A percentile compares a stretch with the other conserved stretches of the same genome.
phyloP scores from a whole-genome alignment of 169 alveolate genomes.

The Plasmodium ovale region DNA sequence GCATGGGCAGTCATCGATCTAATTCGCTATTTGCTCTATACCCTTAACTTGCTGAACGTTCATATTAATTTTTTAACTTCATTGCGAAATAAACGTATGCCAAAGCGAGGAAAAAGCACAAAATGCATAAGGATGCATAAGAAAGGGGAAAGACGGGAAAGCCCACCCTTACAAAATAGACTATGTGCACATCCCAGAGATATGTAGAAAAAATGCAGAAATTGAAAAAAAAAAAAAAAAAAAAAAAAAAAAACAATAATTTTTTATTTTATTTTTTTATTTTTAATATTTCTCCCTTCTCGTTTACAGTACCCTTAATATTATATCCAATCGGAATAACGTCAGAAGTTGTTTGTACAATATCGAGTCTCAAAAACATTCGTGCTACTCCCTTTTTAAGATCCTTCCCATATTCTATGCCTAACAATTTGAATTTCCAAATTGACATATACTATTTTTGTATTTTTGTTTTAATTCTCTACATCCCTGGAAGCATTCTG shows the following conservation, averaged over 20 bases:
- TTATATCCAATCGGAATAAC: constrained; percentile 70
- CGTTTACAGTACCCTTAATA: constrained; percentile 49
- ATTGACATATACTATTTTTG: constrained; percentile 71
- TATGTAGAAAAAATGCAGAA: too few species aligned
- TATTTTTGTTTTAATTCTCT: constrained; percentile 47
- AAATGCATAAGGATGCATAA: background rate
- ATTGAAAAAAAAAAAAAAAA: too few species aligned
- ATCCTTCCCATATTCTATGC: constrained; percentile 72
- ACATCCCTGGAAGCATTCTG: constrained; percentile 66
- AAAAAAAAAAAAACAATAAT: too few species aligned
- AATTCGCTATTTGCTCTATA: constrained; percentile 56
- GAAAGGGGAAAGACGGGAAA: background rate
- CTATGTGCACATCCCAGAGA: too few species aligned
- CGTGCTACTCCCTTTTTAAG: constrained; percentile 50
- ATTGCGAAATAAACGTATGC: constrained; percentile 57
- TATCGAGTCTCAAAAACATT: constrained; percentile 52
- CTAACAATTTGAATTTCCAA: constrained; percentile 72
- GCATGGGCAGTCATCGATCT: constrained; percentile 62
- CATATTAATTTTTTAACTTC: constrained; percentile 14
- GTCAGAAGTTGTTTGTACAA: constrained; percentile 66
- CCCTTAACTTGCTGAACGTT: constrained; percentile 33
- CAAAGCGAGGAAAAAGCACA: background rate
- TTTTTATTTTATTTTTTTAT: background rate
- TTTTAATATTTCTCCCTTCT: background rate
- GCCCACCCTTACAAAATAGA: too few species aligned